These are phyloP conservation scores for Posidonia australis DNA, from an alignment of 106 monocot species.

Conservation along the genomic window DNA sequence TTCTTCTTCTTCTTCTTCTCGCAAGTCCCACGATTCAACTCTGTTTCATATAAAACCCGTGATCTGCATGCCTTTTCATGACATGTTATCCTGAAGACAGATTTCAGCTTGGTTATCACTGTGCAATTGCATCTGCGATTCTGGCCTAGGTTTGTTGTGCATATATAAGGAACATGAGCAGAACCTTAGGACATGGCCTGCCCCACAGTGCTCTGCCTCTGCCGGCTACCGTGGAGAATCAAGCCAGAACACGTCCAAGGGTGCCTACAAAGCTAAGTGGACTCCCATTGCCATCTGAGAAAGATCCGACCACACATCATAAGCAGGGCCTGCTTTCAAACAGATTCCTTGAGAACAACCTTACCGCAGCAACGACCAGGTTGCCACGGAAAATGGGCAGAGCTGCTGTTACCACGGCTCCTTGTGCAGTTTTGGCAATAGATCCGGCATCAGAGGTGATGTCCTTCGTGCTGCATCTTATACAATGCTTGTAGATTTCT, in stretches of 20 bases:
- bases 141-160: too few species aligned
- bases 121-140: too few species aligned
- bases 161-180: constrained; percentile 28
- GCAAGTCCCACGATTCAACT: too few species aligned
- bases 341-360: constrained; percentile 25
- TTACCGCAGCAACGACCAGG: constrained; percentile 6
- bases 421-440: constrained; percentile 34
- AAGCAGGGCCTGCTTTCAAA: constrained; percentile 21
- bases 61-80: too few species aligned
- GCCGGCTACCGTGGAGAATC: constrained; percentile 21
- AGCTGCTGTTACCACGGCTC: constrained; percentile 7
- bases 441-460: constrained; percentile 51
- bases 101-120: too few species aligned
- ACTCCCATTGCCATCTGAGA: constrained; percentile 10
- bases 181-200: constrained; percentile 28
- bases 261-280: constrained; percentile 5
- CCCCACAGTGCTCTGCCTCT: constrained; percentile 17
- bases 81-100: background rate
- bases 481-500: background rate
- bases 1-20: too few species aligned
- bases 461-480: background rate
- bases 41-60: too few species aligned
- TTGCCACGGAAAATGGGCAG: background rate
- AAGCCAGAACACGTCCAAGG: constrained; percentile 1
- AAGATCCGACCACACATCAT: background rate